Percentiles rank a stretch among this genome's conserved stretches.
These are phyloP conservation scores for Sporothrix protearum DNA, from an alignment of 2,329 filamentous ascomycete genomes.

Conservation along the genomic window DNA sequence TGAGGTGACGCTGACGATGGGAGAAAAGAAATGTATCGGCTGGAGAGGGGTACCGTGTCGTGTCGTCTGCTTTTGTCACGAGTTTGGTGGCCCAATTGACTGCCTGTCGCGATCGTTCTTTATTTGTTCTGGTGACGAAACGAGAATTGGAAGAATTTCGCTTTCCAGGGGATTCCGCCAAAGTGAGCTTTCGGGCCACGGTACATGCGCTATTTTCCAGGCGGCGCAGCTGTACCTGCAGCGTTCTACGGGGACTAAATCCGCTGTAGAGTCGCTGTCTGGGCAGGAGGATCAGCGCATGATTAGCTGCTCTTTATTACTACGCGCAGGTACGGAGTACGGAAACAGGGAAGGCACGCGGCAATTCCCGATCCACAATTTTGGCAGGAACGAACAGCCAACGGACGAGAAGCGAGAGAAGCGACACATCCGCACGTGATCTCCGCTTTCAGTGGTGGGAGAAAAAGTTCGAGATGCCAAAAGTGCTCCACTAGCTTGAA, in stretches of 20 bases:
- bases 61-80: neutral
- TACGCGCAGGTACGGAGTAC: neutral
- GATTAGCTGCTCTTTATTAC: neutral
- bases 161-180: neutral
- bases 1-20: neutral
- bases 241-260: neutral
- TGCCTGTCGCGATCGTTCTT: slow-evolving; percentile 10
- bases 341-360: slow-evolving; percentile 13
- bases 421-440: slow-evolving; percentile 15
- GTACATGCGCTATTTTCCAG: slow-evolving; percentile 21
- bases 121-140: slow-evolving; percentile 1
- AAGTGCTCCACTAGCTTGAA: slow-evolving; percentile 17
- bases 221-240: neutral
- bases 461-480: slow-evolving; percentile 24
- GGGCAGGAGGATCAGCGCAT: neutral
- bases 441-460: neutral
- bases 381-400: too few species aligned
- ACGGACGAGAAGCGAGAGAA: neutral
- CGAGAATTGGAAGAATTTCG: neutral
- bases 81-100: neutral
- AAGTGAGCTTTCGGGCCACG: neutral
- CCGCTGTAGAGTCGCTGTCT: neutral
- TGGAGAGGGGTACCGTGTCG: neutral
- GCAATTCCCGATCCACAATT: slow-evolving; percentile 22
- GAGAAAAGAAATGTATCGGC: neutral